Evolutionary conservation across 805 yeast genomes (phyloP), one percentile per base, ranked within the genome.

Genomic region (Wickerhamia fluorescens): DNA sequence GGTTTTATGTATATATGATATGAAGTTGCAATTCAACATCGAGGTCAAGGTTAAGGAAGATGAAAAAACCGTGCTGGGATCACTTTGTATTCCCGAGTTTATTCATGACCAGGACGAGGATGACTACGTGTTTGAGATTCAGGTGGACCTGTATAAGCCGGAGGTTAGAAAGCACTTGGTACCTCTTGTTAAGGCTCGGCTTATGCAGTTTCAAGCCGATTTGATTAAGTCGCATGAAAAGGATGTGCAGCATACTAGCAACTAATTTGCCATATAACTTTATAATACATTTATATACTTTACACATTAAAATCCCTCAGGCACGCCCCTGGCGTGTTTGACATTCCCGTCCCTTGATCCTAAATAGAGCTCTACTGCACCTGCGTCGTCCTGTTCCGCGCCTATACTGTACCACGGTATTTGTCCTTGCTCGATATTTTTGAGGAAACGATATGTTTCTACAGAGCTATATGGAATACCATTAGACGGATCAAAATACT

Each of bases 391-490:
- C 11, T 71, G 51, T 14, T 68, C 73, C 33, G 70, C 71, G 25
- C 65, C 55, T 24, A 62, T 33, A 29, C 63, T 55, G 42, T 63
- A 61, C 82, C 82, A 75, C 2, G 69, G 68, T 14, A 69, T 53
- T 26, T 53, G 53, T 1, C 77, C 76, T 33, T 51, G 59, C 36
- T 64, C 68, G 12, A 72, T 65, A 11, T 54, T 47, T 38, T 67
- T 65, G 35, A 84, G 63, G 16, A 80, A 65, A 41, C 72, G 76
- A 50, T 78, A 86, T n/a, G 89, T 78, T 26, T 81, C 88, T 36
- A 86, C 82, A 38, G 78, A 79, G 28, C 78, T 70, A 55, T 92
- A 92, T 2, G 95, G 94, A 29, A 92, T 72, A 20, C 95, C 95
- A 16, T 81, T 76, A 20, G 73, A 68, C 0, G 97, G 97, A 60